phyloP scores from a whole-genome alignment of 352 stramenopile genomes.

The Pythium vanterpoolii region DNA sequence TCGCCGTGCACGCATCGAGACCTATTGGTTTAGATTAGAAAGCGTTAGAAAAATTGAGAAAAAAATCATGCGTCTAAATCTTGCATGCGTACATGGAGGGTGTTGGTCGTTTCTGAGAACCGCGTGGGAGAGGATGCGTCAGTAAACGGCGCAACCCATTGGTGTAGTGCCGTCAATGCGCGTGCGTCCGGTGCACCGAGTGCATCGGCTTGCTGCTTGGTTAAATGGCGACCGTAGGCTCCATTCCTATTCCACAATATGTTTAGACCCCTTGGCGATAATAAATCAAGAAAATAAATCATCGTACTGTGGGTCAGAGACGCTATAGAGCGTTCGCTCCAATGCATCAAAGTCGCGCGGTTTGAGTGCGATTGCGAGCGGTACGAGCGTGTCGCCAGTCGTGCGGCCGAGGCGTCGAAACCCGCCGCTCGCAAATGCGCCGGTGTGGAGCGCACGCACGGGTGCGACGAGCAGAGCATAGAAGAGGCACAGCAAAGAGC shows the following conservation, averaged over 20 bases:
- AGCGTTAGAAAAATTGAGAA: neutral
- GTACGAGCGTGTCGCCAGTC: constrained; percentile 32
- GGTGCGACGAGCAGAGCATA: neutral
- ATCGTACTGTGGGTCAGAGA: constrained; percentile 55
- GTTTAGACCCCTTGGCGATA: neutral
- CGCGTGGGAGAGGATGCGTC: neutral
- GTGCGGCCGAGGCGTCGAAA: constrained; percentile 14
- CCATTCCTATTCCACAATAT: constrained; percentile 29
- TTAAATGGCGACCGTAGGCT: constrained; percentile 52
- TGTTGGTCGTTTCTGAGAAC: constrained; percentile 20
- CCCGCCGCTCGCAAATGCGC: constrained; percentile 12
- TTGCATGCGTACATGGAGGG: constrained; percentile 28
- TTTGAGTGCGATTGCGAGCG: constrained; percentile 50
- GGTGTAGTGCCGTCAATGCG: constrained; percentile 40
- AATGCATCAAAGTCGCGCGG: constrained; percentile 46
- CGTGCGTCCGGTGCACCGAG: constrained; percentile 42
- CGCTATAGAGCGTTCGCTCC: constrained; percentile 45
- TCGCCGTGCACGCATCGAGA: constrained; percentile 38
- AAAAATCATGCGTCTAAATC: too few relatives aligned
- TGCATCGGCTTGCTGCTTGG: constrained; percentile 34
- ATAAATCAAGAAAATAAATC: neutral
- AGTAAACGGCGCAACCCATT: constrained; percentile 38
- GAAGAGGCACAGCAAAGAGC: neutral
- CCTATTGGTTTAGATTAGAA: constrained; percentile 10
- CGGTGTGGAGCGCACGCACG: constrained; percentile 6